Evolutionary conservation across 176 grass and related monocot genomes (phyloP), one percentile per base, ranked within the genome.

Genomic region (Avena eriantha): DNA sequence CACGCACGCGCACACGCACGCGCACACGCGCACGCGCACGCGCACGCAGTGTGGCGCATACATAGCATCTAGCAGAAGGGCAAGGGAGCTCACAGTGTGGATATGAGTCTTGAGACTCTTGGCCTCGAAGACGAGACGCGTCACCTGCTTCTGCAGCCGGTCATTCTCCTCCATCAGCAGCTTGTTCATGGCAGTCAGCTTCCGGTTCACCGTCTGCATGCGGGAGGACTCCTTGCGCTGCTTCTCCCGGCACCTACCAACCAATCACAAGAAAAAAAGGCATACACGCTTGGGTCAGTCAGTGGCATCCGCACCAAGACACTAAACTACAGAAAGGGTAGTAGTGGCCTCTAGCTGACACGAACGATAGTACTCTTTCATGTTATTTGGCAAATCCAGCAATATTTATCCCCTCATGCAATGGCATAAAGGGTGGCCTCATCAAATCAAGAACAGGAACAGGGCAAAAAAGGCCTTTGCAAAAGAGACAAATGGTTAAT

Each of bases 141-240:
- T 96, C 63, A 99, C 85, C 90, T 99, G 97, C 80, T 99, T 99
- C 92, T 99, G 97, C 67, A 99, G 83, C 72, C 94, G 85, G 86
- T 99, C 97, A 81, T 99, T 99, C 26, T 99, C 97, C 86, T 99
- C 97, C 97, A 99, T 99, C 72, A 99, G 84, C 89, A 99, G 79
- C 83, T 99, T 99, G 77, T 99, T 99, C 97, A 97, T 97, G 0
- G 97, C 97, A 6, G 88, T 88, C 18, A 99, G 85, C 82, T 99
- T 99, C 55, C 97, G 85, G 71, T 99, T 99, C 76, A 99, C 97
- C 0, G 97, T 96, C 49, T 99, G 97, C 39, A 99, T 89, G 63
- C 97, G 94, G 56, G 92, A 99, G 12, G 97, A 86, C 84, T 99
- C 97, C 87, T 99, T 99, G 84, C 97, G 91, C 85, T 99, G 97